Percentiles rank a stretch among this genome's conserved stretches.
These are phyloP conservation scores for Beta lomatogona DNA, from an alignment of 179 eudicot species.

Conservation along the genomic window DNA sequence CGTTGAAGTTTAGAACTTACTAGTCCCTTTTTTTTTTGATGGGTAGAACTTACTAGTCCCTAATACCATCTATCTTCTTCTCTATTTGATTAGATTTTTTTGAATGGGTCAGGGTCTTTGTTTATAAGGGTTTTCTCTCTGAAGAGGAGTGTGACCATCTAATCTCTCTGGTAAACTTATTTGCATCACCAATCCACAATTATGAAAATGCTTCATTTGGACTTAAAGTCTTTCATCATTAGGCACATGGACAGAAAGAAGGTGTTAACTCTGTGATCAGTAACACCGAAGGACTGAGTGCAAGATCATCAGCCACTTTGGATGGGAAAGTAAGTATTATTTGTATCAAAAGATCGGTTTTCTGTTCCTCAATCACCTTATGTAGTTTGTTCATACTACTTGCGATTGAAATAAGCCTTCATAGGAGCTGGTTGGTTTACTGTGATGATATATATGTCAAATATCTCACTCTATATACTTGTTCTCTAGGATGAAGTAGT, in stretches of 20 bases:
- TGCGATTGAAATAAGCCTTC: neutral
- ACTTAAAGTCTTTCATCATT: constrained; percentile 19
- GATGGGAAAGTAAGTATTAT: constrained; percentile 41
- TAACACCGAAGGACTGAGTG: constrained; percentile 18
- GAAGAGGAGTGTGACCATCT: constrained; percentile 81
- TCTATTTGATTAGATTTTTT: constrained; percentile 16
- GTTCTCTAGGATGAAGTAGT: constrained; percentile 56
- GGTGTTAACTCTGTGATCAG: constrained; percentile 15
- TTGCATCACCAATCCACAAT: neutral
- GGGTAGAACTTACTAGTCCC: too few relatives aligned
- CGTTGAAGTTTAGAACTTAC: neutral
- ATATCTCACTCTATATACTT: neutral
- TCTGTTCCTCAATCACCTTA: neutral
- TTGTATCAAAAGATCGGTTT: neutral
- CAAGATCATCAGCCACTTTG: constrained; percentile 25
- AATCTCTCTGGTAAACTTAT: constrained; percentile 58
- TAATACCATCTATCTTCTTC: neutral
- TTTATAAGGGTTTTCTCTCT: constrained; percentile 67
- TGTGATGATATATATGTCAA: constrained; percentile 4
- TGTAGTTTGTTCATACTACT: neutral
- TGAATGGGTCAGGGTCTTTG: constrained; percentile 63
- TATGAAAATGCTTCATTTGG: neutral
- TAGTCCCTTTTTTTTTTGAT: too few relatives aligned
- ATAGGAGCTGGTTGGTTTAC: constrained; percentile 15
- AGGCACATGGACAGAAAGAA: constrained; percentile 47